Evolutionary conservation across 495 filamentous ascomycete genomes (phyloP).

Genomic region (Lasiosphaeria miniovina): DNA sequence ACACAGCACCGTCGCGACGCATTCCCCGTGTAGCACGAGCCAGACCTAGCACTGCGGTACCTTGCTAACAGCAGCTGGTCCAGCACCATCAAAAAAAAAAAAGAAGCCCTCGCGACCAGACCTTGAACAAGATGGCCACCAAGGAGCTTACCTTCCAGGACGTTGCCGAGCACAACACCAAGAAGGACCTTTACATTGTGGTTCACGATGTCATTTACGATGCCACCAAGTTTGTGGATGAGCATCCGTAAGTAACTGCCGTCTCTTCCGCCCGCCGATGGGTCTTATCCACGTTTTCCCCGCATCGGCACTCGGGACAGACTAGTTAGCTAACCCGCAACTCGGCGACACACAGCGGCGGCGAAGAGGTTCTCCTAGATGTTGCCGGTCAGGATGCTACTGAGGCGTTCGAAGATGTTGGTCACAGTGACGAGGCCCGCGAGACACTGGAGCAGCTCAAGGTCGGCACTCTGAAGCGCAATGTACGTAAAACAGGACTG

Average conservation of each 20-base stretch:
- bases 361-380: conserved; percentile 96
- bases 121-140: conserved; percentile 56
- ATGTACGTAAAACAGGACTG: conserved; percentile 54
- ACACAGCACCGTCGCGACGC: no score
- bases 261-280: neutral
- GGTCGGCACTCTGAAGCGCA: conserved; percentile 79
- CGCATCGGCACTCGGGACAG: conserved; percentile 6
- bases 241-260: conserved; percentile 86
- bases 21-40: no score
- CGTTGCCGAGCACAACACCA: conserved; percentile 81
- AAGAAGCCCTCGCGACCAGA: conserved; percentile 1
- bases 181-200: conserved; percentile 92
- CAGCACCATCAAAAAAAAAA: conserved; percentile 12
- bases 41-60: neutral
- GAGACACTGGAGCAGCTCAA: conserved; percentile 82
- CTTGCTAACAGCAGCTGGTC: conserved; percentile 20
- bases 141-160: conserved; percentile 82
- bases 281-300: conserved; percentile 5
- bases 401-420: conserved; percentile 99
- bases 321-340: conserved; percentile 7
- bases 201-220: conserved; percentile 98
- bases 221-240: conserved; percentile 82
- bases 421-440: conserved; percentile 97
- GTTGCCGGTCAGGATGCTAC: conserved; percentile 95
- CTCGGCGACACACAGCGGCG: conserved; percentile 62